These are phyloP conservation scores for Arxiozyma telluris DNA, from an alignment of 1,139 yeast genomes.

Conservation along the genomic window DNA sequence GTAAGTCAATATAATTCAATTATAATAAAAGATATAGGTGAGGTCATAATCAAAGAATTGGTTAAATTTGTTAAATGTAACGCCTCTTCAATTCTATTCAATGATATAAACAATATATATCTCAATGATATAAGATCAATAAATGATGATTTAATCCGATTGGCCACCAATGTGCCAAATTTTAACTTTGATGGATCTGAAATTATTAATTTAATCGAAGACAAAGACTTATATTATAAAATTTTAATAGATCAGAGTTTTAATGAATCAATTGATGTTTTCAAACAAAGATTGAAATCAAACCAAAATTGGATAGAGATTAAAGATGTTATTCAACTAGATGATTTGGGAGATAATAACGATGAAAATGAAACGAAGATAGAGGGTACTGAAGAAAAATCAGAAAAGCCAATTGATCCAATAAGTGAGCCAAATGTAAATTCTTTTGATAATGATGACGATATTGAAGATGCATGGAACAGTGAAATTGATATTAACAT, in stretches of 20 bases:
- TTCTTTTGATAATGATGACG: not conserved
- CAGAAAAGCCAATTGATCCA: not conserved
- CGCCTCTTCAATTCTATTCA: constrained; percentile 16
- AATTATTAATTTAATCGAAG: constrained; percentile 15
- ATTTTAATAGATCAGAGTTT: constrained; percentile 21
- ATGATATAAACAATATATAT: constrained; percentile 6
- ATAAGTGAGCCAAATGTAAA: not conserved
- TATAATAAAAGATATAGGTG: constrained; percentile 12
- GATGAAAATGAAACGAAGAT: constrained; percentile 3
- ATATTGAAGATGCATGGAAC: constrained; percentile 15
- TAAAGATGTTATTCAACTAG: not conserved
- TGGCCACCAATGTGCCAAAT: constrained; percentile 13
- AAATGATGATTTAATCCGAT: constrained; percentile 8
- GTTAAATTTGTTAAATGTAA: constrained; percentile 19
- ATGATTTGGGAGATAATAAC: not conserved
- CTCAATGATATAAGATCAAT: constrained; percentile 9
- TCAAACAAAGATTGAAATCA: constrained; percentile 14
- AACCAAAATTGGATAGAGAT: not conserved
- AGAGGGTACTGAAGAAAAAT: not conserved
- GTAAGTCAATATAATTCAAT: constrained; percentile 2
- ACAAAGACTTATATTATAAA: constrained; percentile 18
- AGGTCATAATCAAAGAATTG: constrained; percentile 19
- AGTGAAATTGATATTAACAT: constrained; percentile 21
- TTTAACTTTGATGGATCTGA: constrained; percentile 18
- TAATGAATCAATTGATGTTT: constrained; percentile 12